phyloP scores from a whole-genome alignment of 208 protist species.

The Trypanosoma brucei region DNA sequence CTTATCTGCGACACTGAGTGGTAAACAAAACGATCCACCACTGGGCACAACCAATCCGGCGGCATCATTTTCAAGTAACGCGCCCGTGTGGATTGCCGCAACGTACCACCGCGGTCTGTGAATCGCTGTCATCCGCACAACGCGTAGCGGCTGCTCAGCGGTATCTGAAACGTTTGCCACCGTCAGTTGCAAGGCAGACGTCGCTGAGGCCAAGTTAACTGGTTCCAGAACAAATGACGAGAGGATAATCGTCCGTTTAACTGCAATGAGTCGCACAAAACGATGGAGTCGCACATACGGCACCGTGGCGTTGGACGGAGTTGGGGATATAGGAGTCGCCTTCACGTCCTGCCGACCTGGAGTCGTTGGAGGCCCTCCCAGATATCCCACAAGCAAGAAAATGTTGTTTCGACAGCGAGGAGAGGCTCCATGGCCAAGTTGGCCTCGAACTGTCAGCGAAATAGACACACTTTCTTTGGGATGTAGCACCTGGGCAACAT shows the following conservation, averaged over 20 bases:
- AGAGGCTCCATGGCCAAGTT: conserved; percentile 45
- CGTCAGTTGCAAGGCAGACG: conserved; percentile 40
- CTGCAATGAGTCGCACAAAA: conserved; percentile 59
- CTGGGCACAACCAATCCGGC: conserved; percentile 37
- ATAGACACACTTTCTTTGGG: conserved; percentile 38
- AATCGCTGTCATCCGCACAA: conserved; percentile 47
- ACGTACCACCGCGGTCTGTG: conserved; percentile 59
- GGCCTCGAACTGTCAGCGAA: conserved; percentile 45
- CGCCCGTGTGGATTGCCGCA: conserved; percentile 23
- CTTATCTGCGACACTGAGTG: conserved; percentile 39
- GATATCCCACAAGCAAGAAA: conserved; percentile 60
- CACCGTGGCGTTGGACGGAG: neutral
- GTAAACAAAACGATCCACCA: conserved; percentile 46
- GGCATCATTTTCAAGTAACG: conserved; percentile 29
- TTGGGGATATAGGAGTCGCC: neutral
- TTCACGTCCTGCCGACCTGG: conserved; percentile 1
- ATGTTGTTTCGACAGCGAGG: conserved; percentile 49
- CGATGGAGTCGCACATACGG: conserved; percentile 58
- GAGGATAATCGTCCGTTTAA: conserved; percentile 53
- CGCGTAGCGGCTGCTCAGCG: conserved; percentile 27
- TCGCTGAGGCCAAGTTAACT: conserved; percentile 33
- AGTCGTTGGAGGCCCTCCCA: conserved; percentile 15
- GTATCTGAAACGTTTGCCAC: conserved; percentile 34
- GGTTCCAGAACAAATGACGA: conserved; percentile 67
- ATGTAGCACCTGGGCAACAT: conserved; percentile 38